These are phyloP conservation scores for Pythium guiyangense DNA, from an alignment of 352 stramenopile genomes.

Conservation along the genomic window DNA sequence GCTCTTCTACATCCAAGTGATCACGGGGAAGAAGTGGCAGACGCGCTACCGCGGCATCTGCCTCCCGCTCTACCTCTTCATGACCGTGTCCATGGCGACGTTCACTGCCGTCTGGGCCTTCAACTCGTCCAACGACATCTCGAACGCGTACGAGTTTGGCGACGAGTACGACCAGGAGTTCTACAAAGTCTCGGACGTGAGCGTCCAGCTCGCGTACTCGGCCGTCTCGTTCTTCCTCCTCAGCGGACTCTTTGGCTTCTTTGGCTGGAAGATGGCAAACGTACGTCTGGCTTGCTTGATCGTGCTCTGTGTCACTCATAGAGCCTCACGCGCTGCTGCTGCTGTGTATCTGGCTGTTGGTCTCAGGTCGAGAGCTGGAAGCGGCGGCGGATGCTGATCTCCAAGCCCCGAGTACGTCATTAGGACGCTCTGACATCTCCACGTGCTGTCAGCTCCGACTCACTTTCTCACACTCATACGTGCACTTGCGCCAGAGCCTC, in stretches of 20 bases:
- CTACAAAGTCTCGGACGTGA: constrained; percentile 69
- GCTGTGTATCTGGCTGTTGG: background rate
- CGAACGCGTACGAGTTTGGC: constrained; percentile 49
- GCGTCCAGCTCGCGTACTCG: constrained; percentile 81
- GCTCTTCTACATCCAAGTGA: constrained; percentile 87
- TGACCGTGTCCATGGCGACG: constrained; percentile 78
- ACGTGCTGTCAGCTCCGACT: background rate
- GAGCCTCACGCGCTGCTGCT: background rate
- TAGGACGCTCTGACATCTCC: background rate
- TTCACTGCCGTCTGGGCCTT: constrained; percentile 86
- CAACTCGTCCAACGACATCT: constrained; percentile 83
- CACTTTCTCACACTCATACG: background rate
- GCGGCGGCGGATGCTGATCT: constrained; percentile 63
- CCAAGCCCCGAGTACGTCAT: constrained; percentile 52
- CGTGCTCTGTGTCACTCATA: background rate
- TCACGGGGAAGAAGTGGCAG: constrained; percentile 73
- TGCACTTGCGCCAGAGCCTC: constrained; percentile 36
- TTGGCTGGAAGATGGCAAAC: constrained; percentile 85
- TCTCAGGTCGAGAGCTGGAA: constrained; percentile 72
- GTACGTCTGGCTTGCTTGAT: constrained; percentile 20
- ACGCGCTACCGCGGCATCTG: constrained; percentile 74
- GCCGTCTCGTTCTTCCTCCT: constrained; percentile 77
- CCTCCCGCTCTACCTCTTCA: constrained; percentile 74
- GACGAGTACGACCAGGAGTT: constrained; percentile 86
- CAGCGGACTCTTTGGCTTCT: constrained; percentile 77